Percentiles rank a stretch among this genome's conserved stretches.
Conservation (phyloP, 2,329 filamentous ascomycete genomes). For the Talaromyces pinophilus region DNA sequence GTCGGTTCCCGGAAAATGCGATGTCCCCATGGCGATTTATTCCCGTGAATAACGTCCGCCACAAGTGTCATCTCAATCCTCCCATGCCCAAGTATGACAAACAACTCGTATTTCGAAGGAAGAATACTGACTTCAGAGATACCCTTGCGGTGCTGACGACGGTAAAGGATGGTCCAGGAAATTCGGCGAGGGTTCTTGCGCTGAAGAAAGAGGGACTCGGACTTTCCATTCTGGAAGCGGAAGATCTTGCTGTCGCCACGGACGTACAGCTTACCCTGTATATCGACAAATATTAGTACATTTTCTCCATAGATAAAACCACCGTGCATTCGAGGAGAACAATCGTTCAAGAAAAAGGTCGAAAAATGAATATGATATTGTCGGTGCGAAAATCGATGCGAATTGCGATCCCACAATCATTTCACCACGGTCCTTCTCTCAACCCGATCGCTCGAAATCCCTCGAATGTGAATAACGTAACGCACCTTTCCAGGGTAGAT, state of each 20-base stretch:
- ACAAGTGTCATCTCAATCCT: neutral
- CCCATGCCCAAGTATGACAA: neutral
- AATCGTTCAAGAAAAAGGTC: neutral
- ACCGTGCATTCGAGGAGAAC: neutral
- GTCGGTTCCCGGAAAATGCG: neutral
- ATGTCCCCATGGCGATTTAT: neutral
- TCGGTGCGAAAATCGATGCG: neutral
- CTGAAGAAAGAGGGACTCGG: constrained; percentile 99
- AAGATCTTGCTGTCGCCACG: constrained; percentile 99
- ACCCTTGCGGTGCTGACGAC: constrained; percentile 99
- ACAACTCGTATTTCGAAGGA: constrained; percentile 10
- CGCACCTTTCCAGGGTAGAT: constrained; percentile 79
- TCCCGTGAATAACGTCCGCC: neutral
- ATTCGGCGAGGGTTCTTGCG: constrained; percentile 99
- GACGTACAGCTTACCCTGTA: constrained; percentile 98
- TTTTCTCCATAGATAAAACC: neutral
- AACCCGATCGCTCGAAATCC: constrained; percentile 15
- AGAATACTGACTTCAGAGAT: constrained; percentile 89
- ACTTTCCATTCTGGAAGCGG: constrained; percentile 99
- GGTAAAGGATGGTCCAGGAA: constrained; percentile 97
- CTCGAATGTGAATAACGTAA: constrained; percentile 29
- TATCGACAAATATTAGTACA: constrained; percentile 30
- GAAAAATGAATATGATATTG: neutral
- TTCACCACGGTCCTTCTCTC: neutral
- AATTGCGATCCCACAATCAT: neutral